A percentile compares a stretch with the other conserved stretches of the same genome.
Evolutionary conservation across 768 basidiomycete species (phyloP).

Genomic region (Inosperma sp.): DNA sequence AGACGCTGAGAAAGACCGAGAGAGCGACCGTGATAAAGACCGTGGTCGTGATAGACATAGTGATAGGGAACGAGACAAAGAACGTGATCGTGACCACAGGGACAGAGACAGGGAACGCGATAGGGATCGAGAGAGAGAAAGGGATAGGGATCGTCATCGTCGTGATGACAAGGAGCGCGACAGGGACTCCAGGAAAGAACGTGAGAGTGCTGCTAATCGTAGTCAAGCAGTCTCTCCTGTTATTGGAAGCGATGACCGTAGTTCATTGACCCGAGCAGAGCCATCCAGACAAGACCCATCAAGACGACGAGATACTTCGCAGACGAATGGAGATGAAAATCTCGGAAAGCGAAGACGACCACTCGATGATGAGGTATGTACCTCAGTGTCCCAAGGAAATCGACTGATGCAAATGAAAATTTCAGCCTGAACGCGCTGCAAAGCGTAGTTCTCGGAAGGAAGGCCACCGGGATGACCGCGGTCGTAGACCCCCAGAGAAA

Average conservation of each 20-base stretch:
- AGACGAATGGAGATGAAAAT: conserved; percentile 48
- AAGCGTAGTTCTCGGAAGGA: conserved; percentile 82
- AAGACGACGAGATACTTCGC: conserved; percentile 46
- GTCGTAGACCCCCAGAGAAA: conserved; percentile 61
- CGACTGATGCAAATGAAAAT: neutral
- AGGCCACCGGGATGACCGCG: conserved; percentile 68
- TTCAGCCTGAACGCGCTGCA: conserved; percentile 65
- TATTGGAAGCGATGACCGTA: conserved; percentile 46
- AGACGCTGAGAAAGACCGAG: conserved; percentile 33
- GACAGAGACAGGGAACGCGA: conserved; percentile 52
- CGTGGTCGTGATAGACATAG: conserved; percentile 27
- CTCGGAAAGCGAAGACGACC: conserved; percentile 70
- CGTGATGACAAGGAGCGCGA: conserved; percentile 63
- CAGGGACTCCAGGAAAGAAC: conserved; percentile 57
- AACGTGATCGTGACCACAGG: conserved; percentile 40
- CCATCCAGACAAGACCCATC: conserved; percentile 30
- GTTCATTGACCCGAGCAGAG: conserved; percentile 53
- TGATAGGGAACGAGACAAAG: conserved; percentile 45
- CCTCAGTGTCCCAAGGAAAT: neutral
- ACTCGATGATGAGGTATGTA: conserved; percentile 68
- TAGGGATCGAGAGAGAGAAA: conserved; percentile 52
- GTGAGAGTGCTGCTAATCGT: conserved; percentile 37
- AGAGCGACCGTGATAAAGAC: conserved; percentile 34
- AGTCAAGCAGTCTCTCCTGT: conserved; percentile 32
- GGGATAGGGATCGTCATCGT: conserved; percentile 54